These are phyloP conservation scores for Lasiosphaeriaceae sp. DNA, from an alignment of 495 filamentous ascomycete species.

Conservation along the genomic window DNA sequence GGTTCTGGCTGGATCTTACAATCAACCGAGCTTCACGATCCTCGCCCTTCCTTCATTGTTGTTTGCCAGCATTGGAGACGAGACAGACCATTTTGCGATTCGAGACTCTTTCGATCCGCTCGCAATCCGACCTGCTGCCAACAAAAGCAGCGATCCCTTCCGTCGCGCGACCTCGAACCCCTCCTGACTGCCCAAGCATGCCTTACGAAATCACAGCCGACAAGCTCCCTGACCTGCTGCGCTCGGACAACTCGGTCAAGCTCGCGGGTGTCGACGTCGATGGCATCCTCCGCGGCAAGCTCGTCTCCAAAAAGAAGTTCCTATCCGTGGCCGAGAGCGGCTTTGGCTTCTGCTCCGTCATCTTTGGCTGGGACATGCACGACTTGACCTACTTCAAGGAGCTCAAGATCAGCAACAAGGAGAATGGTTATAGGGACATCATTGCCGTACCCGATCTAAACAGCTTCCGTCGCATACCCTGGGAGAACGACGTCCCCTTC, in stretches of 20 bases:
- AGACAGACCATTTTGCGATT: too few species aligned
- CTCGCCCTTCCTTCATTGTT: too few species aligned
- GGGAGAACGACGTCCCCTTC: conserved; percentile 91
- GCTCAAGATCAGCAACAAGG: conserved; percentile 82
- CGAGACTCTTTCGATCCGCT: too few species aligned
- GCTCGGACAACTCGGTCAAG: conserved; percentile 80
- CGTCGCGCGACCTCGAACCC: too few species aligned
- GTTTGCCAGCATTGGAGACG: too few species aligned
- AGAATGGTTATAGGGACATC: conserved; percentile 89
- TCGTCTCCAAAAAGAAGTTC: conserved; percentile 96
- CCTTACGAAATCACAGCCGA: conserved; percentile 49
- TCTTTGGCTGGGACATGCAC: conserved; percentile 99
- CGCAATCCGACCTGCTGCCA: too few species aligned
- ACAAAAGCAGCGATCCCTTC: too few species aligned
- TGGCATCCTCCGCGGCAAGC: conserved; percentile 85
- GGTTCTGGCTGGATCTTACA: too few species aligned
- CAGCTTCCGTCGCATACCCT: conserved; percentile 86
- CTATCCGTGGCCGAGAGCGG: conserved; percentile 75
- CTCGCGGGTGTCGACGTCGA: conserved; percentile 90
- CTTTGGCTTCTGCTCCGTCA: conserved; percentile 95
- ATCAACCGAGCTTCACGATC: too few species aligned
- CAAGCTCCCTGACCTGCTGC: conserved; percentile 60
- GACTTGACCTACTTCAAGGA: conserved; percentile 84
- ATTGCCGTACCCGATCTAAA: conserved; percentile 77
- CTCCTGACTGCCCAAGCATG: too few species aligned